Evolutionary conservation across 2,329 filamentous ascomycete genomes (phyloP), one percentile per base, ranked within the genome.

Genomic region (Pseudocercospora musae): DNA sequence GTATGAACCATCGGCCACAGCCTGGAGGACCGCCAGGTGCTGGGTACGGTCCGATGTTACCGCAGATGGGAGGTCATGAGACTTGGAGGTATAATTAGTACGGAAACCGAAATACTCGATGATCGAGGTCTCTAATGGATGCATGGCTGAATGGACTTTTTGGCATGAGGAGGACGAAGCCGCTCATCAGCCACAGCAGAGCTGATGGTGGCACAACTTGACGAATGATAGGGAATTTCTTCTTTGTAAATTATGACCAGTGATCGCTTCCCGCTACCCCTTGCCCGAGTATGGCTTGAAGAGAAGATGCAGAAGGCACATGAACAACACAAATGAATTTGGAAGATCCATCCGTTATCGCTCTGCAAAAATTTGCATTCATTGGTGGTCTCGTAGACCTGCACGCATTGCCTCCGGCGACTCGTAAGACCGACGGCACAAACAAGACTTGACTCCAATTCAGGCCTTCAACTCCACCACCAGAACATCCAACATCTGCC

Each of bases 11-110:
- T 13, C 57, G 60, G 25, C 53, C 58, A 52, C 62, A 58, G 33
- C 62, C 59, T 42, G 44, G 59, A 52, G 59, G 53, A 33, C 60
- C 62, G 49, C 57, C 62, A 50, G 66, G 63, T 25, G 61, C 62
- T 10, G 68, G 68, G 7, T 68, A 66, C 33, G 67, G 68, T 10
- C 70, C 71, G 4, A 72, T 69, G 66, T 65, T 72, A 42, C 71
- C 71, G 23, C 70, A 72, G 58, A 73, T 73, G 71, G 63, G 68
- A 25, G 60, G 63, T 10, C 58, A 69, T 49, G 70, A 72, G 61
- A 69, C 69, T 52, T 72, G 67, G 67, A 64, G 67, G 31, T 71
- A 71, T 48, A 68, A 71, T 23, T 70, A 60, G 48, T 18, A 8
- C 23, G 21, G 23, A 29, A 18, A 21, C 13, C 3, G 9, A 15